phyloP scores from a whole-genome alignment of 495 filamentous ascomycete genomes.

The Hyphodiscus hymeniophilus region DNA sequence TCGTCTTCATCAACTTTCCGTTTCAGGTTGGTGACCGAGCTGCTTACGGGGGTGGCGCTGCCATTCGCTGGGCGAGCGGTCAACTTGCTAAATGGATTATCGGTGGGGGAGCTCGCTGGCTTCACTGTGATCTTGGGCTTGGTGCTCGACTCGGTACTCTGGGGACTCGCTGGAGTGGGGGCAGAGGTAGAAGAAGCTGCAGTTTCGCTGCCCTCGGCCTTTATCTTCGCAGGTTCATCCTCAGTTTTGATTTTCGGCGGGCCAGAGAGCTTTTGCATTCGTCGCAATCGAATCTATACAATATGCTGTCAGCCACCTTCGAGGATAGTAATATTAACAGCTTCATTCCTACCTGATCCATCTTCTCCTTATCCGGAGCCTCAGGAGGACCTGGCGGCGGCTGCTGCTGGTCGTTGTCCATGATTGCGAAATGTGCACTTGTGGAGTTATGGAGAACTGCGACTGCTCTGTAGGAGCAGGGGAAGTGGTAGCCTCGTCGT shows the following conservation, averaged over 20 bases:
- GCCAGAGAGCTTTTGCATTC: conserved; percentile 35
- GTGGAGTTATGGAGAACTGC: not conserved
- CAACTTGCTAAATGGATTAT: conserved; percentile 14
- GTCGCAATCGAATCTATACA: conserved; percentile 30
- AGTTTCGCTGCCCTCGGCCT: not conserved
- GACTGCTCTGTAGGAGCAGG: not conserved
- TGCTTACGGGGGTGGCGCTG: conserved; percentile 10
- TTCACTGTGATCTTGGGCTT: conserved; percentile 27
- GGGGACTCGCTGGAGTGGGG: not conserved
- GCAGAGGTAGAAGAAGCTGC: conserved; percentile 4
- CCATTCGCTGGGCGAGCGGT: conserved; percentile 1
- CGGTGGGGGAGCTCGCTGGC: conserved; percentile 10
- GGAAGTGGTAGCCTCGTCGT: conserved; percentile 13
- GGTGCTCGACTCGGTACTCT: not conserved
- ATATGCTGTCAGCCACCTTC: conserved; percentile 11
- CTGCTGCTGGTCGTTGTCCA: conserved; percentile 22
- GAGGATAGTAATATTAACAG: not conserved
- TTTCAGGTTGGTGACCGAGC: conserved; percentile 5
- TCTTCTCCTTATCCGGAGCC: conserved; percentile 27
- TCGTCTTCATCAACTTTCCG: conserved; percentile 17
- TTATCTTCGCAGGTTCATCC: not conserved
- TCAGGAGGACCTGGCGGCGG: conserved; percentile 15
- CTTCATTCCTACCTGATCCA: conserved; percentile 24
- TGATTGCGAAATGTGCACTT: conserved; percentile 7
- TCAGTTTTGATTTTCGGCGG: conserved; percentile 11